phyloP scores from a whole-genome alignment of 2,329 filamentous ascomycete species.

The Xenoacremonium recifei region DNA sequence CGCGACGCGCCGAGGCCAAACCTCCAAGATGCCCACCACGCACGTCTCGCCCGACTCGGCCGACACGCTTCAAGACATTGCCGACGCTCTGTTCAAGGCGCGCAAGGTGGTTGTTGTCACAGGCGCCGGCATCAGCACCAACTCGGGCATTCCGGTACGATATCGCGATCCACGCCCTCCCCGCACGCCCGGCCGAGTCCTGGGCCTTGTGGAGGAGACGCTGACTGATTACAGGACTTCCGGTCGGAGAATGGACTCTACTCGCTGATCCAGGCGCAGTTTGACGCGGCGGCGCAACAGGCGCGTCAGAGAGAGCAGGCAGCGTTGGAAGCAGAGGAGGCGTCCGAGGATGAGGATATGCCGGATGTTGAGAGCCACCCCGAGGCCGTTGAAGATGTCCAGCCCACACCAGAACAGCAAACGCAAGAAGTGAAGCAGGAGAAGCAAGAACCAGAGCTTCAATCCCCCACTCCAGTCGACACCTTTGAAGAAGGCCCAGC shows the following conservation, averaged over 20 bases:
- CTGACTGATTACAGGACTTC: conserved; percentile 56
- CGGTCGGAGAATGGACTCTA: conserved; percentile 72
- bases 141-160: conserved; percentile 71
- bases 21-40: conserved; percentile 54
- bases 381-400: conserved; percentile 9
- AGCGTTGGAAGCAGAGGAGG: conserved; percentile 20
- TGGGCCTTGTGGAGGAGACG: conserved; percentile 1
- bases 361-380: conserved; percentile 25
- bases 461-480: conserved; percentile 2
- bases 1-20: conserved; percentile 26
- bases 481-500: background rate
- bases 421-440: conserved; percentile 17
- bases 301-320: conserved; percentile 24
- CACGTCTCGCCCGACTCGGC: conserved; percentile 52
- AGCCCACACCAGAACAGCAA: conserved; percentile 10
- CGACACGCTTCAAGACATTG: conserved; percentile 61
- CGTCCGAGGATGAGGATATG: conserved; percentile 16
- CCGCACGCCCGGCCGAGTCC: conserved; percentile 6
- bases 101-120: conserved; percentile 71
- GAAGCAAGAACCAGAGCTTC: conserved; percentile 15
- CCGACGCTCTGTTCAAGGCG: conserved; percentile 61
- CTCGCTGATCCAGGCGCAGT: conserved; percentile 67
- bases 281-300: conserved; percentile 51
- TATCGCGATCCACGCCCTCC: conserved; percentile 8
- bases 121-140: conserved; percentile 72